A percentile compares a stretch with the other conserved stretches of the same genome.
Evolutionary conservation across 2,329 filamentous ascomycete genomes (phyloP).

Genomic region (Claviceps quebecensis): DNA sequence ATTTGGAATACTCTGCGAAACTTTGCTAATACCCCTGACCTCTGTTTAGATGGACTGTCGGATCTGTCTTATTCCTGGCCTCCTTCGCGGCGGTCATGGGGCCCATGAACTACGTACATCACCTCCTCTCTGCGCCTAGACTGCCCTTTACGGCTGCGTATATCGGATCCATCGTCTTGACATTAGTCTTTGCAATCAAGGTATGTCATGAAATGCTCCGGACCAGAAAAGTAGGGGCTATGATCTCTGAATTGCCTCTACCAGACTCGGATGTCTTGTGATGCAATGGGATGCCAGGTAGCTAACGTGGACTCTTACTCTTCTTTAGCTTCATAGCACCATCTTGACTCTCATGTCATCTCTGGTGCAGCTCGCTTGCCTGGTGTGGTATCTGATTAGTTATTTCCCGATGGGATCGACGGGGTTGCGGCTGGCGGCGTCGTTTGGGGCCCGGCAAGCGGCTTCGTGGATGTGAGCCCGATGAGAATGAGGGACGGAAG

Average conservation of each 20-base stretch:
- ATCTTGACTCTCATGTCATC: conserved; percentile 75
- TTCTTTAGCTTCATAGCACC: conserved; percentile 62
- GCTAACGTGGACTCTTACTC: conserved; percentile 5
- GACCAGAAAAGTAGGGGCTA: neutral
- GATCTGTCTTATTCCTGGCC: conserved; percentile 74
- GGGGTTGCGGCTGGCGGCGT: conserved; percentile 72
- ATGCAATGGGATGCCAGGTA: neutral
- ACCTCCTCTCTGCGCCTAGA: conserved; percentile 71
- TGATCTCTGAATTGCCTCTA: neutral
- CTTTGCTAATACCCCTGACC: conserved; percentile 10
- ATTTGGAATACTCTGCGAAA: conserved; percentile 5
- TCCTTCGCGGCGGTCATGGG: conserved; percentile 96
- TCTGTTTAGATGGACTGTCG: conserved; percentile 67
- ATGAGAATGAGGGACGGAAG: neutral
- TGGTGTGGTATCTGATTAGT: conserved; percentile 88
- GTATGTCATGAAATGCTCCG: conserved; percentile 42
- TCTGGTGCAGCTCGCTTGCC: conserved; percentile 66
- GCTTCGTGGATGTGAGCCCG: conserved; percentile 63
- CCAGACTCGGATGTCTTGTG: too few relatives aligned
- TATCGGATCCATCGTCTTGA: conserved; percentile 83
- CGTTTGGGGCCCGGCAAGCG: conserved; percentile 72
- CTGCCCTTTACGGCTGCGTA: conserved; percentile 89
- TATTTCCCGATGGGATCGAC: conserved; percentile 96
- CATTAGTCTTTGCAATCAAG: conserved; percentile 81
- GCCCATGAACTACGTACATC: conserved; percentile 65